Percentiles rank a stretch among this genome's conserved stretches.
phyloP scores from a whole-genome alignment of 2,329 filamentous ascomycete genomes.

The Cladosporium velox region DNA sequence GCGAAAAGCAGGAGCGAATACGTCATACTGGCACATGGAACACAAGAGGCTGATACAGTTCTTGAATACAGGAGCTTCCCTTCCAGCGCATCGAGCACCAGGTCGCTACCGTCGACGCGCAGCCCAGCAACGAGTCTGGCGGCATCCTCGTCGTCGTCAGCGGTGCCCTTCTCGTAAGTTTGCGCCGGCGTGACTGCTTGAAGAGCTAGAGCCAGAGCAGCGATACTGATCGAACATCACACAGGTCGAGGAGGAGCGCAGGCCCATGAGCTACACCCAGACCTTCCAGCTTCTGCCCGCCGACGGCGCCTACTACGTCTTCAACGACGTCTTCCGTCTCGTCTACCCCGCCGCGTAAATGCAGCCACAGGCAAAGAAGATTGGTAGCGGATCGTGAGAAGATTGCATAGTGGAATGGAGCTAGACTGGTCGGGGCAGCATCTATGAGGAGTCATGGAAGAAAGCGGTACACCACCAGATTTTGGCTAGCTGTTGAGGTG shows the following conservation, averaged over 20 bases:
- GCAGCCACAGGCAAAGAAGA: background rate
- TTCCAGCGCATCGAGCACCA: slow-evolving; percentile 81
- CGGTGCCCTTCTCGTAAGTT: slow-evolving; percentile 75
- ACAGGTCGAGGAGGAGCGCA: slow-evolving; percentile 81
- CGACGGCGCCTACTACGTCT: slow-evolving; percentile 75
- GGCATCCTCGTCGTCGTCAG: slow-evolving; percentile 86
- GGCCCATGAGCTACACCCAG: slow-evolving; percentile 89
- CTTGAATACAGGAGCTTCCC: slow-evolving; percentile 63
- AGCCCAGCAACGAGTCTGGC: slow-evolving; percentile 68
- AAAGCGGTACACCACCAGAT: slow-evolving; percentile 7
- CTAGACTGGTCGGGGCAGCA: background rate
- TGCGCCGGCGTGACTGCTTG: background rate
- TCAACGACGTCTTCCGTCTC: slow-evolving; percentile 94
- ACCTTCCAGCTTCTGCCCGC: slow-evolving; percentile 81
- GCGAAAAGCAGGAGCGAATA: slow-evolving; percentile 17
- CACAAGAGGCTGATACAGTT: background rate
- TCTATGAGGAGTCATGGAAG: slow-evolving; percentile 3
- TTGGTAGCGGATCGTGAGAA: background rate
- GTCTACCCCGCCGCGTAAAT: slow-evolving; percentile 58
- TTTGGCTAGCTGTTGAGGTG: slow-evolving; percentile 9
- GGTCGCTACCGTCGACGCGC: slow-evolving; percentile 76
- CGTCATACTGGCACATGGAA: background rate
- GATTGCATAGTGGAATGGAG: background rate
- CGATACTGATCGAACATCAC: slow-evolving; percentile 10
- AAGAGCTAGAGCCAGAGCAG: background rate